Evolutionary conservation across 805 yeast species (phyloP).

Genomic region (Pichia occidentalis): DNA sequence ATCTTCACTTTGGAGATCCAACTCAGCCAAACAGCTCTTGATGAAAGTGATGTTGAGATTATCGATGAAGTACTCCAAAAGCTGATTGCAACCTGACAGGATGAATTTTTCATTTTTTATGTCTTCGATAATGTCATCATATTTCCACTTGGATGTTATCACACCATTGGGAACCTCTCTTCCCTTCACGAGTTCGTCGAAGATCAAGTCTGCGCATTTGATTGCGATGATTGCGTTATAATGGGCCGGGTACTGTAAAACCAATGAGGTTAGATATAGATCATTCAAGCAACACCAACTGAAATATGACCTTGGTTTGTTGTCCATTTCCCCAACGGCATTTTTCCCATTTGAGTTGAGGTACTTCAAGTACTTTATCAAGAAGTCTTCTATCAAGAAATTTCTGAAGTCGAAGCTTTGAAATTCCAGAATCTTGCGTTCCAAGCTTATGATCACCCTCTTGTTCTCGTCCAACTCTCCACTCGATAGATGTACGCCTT

Average conservation of each 20-base stretch:
- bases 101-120: conserved; percentile 5
- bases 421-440: conserved; percentile 68
- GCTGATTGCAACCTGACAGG: conserved; percentile 21
- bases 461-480: conserved; percentile 47
- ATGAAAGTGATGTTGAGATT: conserved; percentile 24
- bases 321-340: no score
- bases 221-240: conserved; percentile 65
- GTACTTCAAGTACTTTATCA: conserved; percentile 54
- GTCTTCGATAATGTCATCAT: conserved; percentile 7
- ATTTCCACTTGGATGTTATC: conserved; percentile 9
- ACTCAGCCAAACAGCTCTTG: conserved; percentile 17
- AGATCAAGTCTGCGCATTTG: conserved; percentile 41
- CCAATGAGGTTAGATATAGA: conserved; percentile 59
- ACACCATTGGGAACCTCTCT: conserved; percentile 5
- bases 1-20: conserved; percentile 12
- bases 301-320: conserved; percentile 42
- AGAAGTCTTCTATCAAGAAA: conserved; percentile 57
- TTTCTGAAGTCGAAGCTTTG: conserved; percentile 75
- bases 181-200: conserved; percentile 19
- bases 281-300: conserved; percentile 80
- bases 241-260: conserved; percentile 68
- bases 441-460: conserved; percentile 51
- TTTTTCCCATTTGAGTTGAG: conserved; percentile 17
- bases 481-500: conserved; percentile 25
- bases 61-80: conserved; percentile 29